phyloP scores from a whole-genome alignment of 2,329 filamentous ascomycete species.

The Hymenoscyphus albidus region DNA sequence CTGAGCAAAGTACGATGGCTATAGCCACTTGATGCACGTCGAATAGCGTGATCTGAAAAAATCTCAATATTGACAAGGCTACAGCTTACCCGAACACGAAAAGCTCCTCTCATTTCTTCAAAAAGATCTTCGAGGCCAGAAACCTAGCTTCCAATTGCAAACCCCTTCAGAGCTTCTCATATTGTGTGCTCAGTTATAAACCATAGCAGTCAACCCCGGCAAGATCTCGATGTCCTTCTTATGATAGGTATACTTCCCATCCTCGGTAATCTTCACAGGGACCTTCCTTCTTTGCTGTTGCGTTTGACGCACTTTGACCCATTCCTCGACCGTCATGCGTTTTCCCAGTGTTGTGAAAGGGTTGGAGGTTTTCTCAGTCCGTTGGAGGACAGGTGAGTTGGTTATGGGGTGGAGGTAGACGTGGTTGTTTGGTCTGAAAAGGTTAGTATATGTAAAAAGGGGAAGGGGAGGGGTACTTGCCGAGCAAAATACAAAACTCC shows the following conservation, averaged over 20 bases:
- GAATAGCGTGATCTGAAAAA: neutral
- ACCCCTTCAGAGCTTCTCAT: too few species aligned
- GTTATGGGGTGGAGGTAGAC: slow-evolving; percentile 31
- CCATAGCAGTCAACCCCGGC: neutral
- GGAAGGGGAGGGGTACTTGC: neutral
- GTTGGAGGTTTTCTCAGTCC: slow-evolving; percentile 28
- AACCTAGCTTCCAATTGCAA: too few species aligned
- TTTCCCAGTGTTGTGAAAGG: slow-evolving; percentile 34
- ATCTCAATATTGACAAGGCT: neutral
- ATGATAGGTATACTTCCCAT: slow-evolving; percentile 1
- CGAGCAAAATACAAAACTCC: slow-evolving; percentile 46
- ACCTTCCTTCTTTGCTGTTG: slow-evolving; percentile 32
- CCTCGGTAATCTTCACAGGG: slow-evolving; percentile 8
- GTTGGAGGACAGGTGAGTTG: slow-evolving; percentile 33
- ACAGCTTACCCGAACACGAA: neutral
- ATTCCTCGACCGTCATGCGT: slow-evolving; percentile 43
- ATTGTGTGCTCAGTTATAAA: neutral
- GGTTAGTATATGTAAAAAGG: neutral
- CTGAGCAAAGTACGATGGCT: neutral
- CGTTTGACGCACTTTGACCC: slow-evolving; percentile 40
- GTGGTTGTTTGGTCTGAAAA: slow-evolving; percentile 26
- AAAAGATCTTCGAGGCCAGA: too few species aligned
- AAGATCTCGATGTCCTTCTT: slow-evolving; percentile 1
- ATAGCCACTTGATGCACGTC: neutral
- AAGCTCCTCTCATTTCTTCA: neutral